These are phyloP conservation scores for Kokia cookei DNA, from an alignment of 441 rosid species.

Conservation along the genomic window DNA sequence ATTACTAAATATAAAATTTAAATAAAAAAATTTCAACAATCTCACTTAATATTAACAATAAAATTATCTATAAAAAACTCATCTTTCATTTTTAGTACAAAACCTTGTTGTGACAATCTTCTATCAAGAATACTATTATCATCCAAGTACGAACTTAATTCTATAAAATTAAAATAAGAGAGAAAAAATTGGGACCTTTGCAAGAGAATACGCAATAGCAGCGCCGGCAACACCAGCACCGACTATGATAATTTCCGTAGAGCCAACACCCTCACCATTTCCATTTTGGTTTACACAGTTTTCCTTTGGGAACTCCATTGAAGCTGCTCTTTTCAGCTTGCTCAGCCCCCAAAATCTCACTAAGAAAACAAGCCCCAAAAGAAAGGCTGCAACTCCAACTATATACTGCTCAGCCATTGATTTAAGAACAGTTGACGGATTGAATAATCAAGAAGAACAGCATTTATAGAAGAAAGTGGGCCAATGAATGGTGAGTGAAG, in stretches of 20 bases:
- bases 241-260: slow-evolving; percentile 11
- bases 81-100: too few species aligned
- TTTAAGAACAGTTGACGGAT: background rate
- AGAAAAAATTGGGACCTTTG: slow-evolving; percentile 2
- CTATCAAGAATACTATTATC: too few species aligned
- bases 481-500: too few species aligned
- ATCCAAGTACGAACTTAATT: too few species aligned
- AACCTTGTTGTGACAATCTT: too few species aligned
- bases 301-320: background rate
- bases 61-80: too few species aligned
- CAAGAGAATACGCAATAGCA: slow-evolving; percentile 21
- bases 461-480: too few species aligned
- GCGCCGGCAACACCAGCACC: slow-evolving; percentile 22
- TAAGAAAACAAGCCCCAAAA: slow-evolving; percentile 2
- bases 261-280: background rate
- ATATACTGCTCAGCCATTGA: background rate
- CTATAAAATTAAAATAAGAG: background rate
- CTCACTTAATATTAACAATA: too few species aligned
- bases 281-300: background rate
- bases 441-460: background rate
- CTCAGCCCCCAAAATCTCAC: background rate
- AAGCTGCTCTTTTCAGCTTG: background rate
- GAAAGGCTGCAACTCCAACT: slow-evolving; percentile 7
- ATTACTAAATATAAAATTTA: too few species aligned
- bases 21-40: too few species aligned